Base-by-base conservation (phyloP, 345 rosid species). In the Eucalyptus coolabah region DNA sequence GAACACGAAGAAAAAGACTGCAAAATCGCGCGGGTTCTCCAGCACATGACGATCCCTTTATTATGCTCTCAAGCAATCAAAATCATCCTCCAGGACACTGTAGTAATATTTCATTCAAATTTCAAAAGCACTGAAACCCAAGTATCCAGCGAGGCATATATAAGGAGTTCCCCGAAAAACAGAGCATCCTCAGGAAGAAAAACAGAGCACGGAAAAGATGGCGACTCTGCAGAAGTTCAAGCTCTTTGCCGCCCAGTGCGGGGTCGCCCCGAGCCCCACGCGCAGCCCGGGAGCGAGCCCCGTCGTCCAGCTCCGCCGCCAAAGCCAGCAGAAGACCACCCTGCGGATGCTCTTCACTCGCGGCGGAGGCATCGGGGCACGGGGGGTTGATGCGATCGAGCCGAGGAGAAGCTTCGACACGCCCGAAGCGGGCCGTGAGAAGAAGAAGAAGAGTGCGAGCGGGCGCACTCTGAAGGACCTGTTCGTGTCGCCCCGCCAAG, bases 231-330 rank as follows among this genome's bases (percentile, higher is more conserved):
- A 96, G 90, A 95, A 94, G 89, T 97, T 97, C 94, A 97, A 95
- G 97, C 93, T 97, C 42, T 92, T 96, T 9, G 95, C 99, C 47
- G 95, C 98, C 13, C 98, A 96, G 91, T 98, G 99, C 11, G 98
- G 98, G 51, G 98, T 96, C n/a, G 90, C 93, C 5, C 94, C 92
- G 90, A 97, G 98, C 90, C 97, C 98, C 2, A 96, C 98, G 14
- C 93, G 95, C 77, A 95, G 98, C 90, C 98, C 99, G 4, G 91
- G 96, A 86, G 95, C 98, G 59, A 97, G 99, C 90, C 98, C 99
- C 0, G 50, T 94, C 51, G 96, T 97, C 81, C 95, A 94, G 8
- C 91, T 96, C 93, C 94, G 93, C 8, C 95, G 97, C 8, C 95
- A 93, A 86, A 98, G 96, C 17, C 95, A 93, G 89, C 95, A 93